Evolutionary conservation across 495 filamentous ascomycete species (phyloP).

Genomic region (Copromyces sp.): DNA sequence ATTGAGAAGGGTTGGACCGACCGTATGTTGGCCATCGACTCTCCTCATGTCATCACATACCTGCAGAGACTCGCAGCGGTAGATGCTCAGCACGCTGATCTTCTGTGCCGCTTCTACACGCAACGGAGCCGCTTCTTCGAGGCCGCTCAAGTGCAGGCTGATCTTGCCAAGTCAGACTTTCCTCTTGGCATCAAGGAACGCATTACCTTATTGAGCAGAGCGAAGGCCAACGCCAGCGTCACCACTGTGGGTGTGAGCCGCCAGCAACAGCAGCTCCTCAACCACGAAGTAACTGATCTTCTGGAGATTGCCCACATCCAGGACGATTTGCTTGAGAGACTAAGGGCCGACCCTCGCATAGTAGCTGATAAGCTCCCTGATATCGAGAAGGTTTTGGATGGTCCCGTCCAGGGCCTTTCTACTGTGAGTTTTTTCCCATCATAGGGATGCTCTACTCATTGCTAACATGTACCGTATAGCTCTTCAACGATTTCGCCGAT

Average conservation of each 20-base stretch:
- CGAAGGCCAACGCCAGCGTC: constrained; percentile 77
- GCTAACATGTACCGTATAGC: constrained; percentile 40
- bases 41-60: constrained; percentile 77
- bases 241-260: constrained; percentile 59
- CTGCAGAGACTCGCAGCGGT: constrained; percentile 60
- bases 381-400: constrained; percentile 58
- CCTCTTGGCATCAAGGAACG: constrained; percentile 61
- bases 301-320: constrained; percentile 93
- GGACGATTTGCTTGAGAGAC: constrained; percentile 74
- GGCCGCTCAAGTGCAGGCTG: constrained; percentile 74
- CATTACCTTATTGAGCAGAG: constrained; percentile 80
- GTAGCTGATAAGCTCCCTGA: constrained; percentile 44
- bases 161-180: constrained; percentile 75
- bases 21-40: constrained; percentile 71
- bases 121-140: constrained; percentile 69
- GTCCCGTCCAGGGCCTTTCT: constrained; percentile 59
- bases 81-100: constrained; percentile 66
- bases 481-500: constrained; percentile 86
- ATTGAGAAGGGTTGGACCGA: constrained; percentile 71
- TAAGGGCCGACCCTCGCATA: constrained; percentile 64
- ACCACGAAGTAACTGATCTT: constrained; percentile 72
- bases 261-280: constrained; percentile 63
- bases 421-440: constrained; percentile 46
- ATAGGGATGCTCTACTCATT: constrained; percentile 1
- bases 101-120: constrained; percentile 86